phyloP scores from a whole-genome alignment of 345 rosid species.

The Eucalyptus paniculata region DNA sequence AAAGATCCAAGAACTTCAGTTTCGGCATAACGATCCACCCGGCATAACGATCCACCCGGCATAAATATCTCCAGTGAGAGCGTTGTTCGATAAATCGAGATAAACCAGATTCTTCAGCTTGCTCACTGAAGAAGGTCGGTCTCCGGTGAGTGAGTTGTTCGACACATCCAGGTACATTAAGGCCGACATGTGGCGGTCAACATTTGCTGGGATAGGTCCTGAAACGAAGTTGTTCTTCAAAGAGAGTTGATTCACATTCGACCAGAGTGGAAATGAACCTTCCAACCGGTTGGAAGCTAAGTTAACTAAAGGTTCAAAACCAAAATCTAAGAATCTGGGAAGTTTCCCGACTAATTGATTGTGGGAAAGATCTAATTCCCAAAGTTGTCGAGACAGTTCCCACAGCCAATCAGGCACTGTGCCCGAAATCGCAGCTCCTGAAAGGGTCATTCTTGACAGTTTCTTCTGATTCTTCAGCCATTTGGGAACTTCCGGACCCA shows the following conservation, averaged over 20 bases:
- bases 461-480: conserved; percentile 8
- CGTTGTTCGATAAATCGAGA: conserved; percentile 2
- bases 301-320: neutral
- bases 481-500: conserved; percentile 4
- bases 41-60: neutral
- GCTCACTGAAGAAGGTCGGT: neutral
- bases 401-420: conserved; percentile 6
- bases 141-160: neutral
- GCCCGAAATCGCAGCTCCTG: neutral
- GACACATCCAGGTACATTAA: neutral
- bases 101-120: neutral
- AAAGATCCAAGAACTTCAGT: neutral
- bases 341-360: neutral
- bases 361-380: neutral
- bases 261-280: neutral
- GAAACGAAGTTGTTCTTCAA: neutral
- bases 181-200: neutral
- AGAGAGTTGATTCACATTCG: neutral
- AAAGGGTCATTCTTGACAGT: neutral
- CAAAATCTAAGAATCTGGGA: neutral
- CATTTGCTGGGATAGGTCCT: neutral
- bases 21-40: neutral
- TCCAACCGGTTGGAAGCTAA: neutral
- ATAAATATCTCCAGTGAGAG: conserved; percentile 4
- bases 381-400: neutral